phyloP scores from a whole-genome alignment of 345 rosid species.

The Syzygium oleosum region DNA sequence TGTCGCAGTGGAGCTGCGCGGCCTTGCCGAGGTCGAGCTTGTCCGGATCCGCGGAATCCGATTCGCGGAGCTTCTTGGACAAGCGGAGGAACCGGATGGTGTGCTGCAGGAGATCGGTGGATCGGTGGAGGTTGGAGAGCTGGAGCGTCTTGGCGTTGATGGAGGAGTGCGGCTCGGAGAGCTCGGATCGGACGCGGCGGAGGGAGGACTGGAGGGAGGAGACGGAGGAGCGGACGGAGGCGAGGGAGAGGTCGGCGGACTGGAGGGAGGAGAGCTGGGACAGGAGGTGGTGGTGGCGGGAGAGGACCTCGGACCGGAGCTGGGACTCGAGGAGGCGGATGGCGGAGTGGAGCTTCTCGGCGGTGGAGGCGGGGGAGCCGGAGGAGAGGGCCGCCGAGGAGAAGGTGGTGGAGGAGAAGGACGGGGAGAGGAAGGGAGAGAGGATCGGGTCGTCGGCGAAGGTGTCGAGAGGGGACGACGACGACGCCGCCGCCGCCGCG shows the following conservation, averaged over 20 bases:
- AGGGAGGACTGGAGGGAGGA: conserved; percentile 85
- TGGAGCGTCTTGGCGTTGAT: conserved; percentile 62
- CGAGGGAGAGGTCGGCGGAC: conserved; percentile 73
- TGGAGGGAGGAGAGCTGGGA: conserved; percentile 82
- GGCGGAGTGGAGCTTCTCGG: conserved; percentile 92
- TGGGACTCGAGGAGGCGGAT: conserved; percentile 90
- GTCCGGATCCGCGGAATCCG: conserved; percentile 47
- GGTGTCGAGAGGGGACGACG: conserved; percentile 46
- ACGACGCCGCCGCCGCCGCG: conserved; percentile 10
- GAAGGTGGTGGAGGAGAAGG: conserved; percentile 86
- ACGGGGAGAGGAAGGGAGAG: conserved; percentile 73
- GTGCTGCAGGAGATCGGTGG: conserved; percentile 70
- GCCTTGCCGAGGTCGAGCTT: conserved; percentile 89
- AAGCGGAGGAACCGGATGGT: conserved; percentile 70
- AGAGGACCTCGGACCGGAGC: conserved; percentile 82
- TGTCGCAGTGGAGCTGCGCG: conserved; percentile 84
- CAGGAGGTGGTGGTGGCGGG: conserved; percentile 82
- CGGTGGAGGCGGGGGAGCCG: conserved; percentile 98
- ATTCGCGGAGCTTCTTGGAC: conserved; percentile 67
- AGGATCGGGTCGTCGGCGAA: conserved; percentile 69
- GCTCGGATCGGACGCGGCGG: conserved; percentile 76
- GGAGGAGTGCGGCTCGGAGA: conserved; percentile 72
- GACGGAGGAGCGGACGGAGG: conserved; percentile 78
- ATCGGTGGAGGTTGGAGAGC: conserved; percentile 61
- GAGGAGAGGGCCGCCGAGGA: conserved; percentile 96